These are phyloP conservation scores for Globisporangium perplexum DNA, from an alignment of 352 stramenopile genomes.

Conservation along the genomic window DNA sequence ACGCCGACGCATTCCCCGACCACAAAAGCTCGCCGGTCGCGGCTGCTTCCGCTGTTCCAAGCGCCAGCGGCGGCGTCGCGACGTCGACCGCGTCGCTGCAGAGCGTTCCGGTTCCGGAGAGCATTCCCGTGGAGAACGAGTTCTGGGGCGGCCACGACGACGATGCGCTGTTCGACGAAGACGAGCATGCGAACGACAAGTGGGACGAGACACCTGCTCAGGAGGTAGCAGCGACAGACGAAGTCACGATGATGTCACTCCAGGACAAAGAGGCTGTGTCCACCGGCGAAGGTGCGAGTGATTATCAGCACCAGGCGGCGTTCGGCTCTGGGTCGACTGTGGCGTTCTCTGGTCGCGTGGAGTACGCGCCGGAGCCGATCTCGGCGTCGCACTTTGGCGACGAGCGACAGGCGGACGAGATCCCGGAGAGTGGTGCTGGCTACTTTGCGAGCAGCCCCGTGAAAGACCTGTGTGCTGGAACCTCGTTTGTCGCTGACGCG, in stretches of 20 bases:
- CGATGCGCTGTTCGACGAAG: conserved; percentile 53
- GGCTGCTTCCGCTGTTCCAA: neutral
- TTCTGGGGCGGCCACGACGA: conserved; percentile 59
- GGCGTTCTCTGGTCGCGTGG: neutral
- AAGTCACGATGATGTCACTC: conserved; percentile 12
- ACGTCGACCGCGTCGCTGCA: neutral
- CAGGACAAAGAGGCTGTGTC: conserved; percentile 18
- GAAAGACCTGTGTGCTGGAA: neutral
- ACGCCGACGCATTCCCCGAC: conserved; percentile 6
- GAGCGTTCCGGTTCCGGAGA: conserved; percentile 7
- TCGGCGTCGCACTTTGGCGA: neutral
- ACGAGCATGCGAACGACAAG: conserved; percentile 38
- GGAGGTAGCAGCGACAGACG: conserved; percentile 4
- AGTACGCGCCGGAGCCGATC: neutral
- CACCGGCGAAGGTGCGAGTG: neutral
- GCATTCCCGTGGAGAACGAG: conserved; percentile 25
- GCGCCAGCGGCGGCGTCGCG: neutral
- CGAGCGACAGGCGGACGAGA: neutral
- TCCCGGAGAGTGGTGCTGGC: neutral
- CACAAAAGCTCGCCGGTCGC: conserved; percentile 5
- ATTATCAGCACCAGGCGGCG: neutral
- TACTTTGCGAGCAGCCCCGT: conserved; percentile 8
- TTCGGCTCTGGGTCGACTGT: conserved; percentile 5
- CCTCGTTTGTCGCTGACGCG: neutral
- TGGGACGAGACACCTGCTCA: conserved; percentile 24